These are phyloP conservation scores for Aureobasidium sp. DNA, from an alignment of 2,329 filamentous ascomycete genomes.

Conservation along the genomic window DNA sequence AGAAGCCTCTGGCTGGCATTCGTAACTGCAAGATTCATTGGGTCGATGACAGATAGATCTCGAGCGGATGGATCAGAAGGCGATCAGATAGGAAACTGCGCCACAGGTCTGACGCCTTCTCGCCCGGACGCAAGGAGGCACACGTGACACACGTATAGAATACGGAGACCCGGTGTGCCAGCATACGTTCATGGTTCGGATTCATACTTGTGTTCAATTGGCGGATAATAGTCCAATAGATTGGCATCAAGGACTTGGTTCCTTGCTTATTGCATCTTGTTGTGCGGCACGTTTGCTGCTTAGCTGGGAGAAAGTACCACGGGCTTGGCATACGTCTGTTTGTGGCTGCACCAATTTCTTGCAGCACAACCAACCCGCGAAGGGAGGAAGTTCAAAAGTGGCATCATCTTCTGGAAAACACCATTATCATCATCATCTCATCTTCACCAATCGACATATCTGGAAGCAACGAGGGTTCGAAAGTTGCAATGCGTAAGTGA, in stretches of 20 bases:
- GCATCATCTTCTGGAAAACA: neutral
- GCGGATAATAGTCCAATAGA: neutral
- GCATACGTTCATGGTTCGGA: neutral
- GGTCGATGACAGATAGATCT: constrained; percentile 1
- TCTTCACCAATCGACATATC: neutral
- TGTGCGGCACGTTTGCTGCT: neutral
- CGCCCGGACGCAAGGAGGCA: constrained; percentile 1
- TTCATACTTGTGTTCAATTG: neutral
- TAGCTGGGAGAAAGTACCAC: neutral
- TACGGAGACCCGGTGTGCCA: neutral
- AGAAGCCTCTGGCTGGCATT: neutral
- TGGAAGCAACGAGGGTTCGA: neutral
- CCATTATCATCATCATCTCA: neutral
- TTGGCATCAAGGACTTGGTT: neutral
- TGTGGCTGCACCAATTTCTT: constrained; percentile 8
- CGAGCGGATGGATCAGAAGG: neutral
- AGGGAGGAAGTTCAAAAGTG: neutral
- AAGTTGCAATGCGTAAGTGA: constrained; percentile 9
- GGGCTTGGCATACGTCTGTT: neutral
- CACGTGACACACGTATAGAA: neutral
- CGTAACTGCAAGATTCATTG: neutral
- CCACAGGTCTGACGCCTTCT: constrained; percentile 4
- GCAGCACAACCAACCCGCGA: neutral
- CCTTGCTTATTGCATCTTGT: neutral
- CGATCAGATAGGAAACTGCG: constrained; percentile 3